These are phyloP conservation scores for Trametopsis cervina DNA, from an alignment of 768 basidiomycete genomes.

Conservation along the genomic window DNA sequence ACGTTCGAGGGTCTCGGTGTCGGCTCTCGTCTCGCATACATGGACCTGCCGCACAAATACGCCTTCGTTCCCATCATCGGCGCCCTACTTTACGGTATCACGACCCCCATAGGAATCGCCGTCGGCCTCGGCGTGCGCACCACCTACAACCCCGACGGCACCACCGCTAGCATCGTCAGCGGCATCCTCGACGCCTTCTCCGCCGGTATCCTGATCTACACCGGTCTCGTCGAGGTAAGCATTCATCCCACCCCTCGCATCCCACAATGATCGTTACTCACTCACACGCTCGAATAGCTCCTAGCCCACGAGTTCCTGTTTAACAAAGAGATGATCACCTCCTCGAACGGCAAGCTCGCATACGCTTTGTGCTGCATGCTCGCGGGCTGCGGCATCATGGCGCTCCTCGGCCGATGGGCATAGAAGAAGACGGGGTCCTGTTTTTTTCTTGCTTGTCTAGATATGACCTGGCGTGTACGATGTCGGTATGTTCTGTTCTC, in stretches of 20 bases:
- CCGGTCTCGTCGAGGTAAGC: constrained; percentile 75
- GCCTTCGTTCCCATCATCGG: constrained; percentile 50
- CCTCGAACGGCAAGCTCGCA: constrained; percentile 52
- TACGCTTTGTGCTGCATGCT: constrained; percentile 77
- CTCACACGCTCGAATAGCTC: constrained; percentile 37
- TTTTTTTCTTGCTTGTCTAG: too few relatives aligned
- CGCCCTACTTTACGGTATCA: constrained; percentile 63
- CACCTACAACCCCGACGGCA: constrained; percentile 76
- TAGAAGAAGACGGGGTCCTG: constrained; percentile 35
- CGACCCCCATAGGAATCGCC: constrained; percentile 82
- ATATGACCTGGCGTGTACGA: too few relatives aligned
- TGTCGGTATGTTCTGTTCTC: too few relatives aligned
- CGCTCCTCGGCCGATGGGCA: constrained; percentile 86
- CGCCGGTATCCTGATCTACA: constrained; percentile 84
- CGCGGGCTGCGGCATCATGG: constrained; percentile 85
- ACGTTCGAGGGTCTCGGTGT: constrained; percentile 93
- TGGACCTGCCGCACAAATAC: constrained; percentile 52
- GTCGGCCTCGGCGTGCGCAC: constrained; percentile 68
- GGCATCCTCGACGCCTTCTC: constrained; percentile 83
- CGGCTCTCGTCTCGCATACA: constrained; percentile 80
- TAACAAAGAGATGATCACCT: constrained; percentile 77
- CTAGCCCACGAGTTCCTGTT: constrained; percentile 95
- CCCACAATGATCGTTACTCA: neutral
- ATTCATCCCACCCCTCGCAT: neutral
- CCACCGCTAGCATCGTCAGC: constrained; percentile 73